Evolutionary conservation across 768 basidiomycete genomes (phyloP), one percentile per base, ranked within the genome.

Genomic region (Clitopilus passeckerianus): DNA sequence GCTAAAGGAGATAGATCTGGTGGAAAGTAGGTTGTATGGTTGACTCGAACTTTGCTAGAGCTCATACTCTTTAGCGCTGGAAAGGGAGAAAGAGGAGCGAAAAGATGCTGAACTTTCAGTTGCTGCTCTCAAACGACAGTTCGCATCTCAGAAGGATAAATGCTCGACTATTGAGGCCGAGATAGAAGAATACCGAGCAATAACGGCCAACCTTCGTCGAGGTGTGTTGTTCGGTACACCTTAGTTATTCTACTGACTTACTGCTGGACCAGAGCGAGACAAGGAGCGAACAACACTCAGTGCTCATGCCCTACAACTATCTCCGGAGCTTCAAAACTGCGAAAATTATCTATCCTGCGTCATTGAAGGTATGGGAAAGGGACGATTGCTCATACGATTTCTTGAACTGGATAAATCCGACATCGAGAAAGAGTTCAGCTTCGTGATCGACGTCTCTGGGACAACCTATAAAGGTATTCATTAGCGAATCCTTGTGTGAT

Each of bases 331-430:
- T 23, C 70, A 74, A 2, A 78, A 72, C 14, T 82, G 82, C 63
- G 86, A 91, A 73, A 75, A 76, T 6, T 72, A 75, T 34, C 72
- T 91, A 33, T 80, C 80, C 15, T 89, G 86, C 68, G 71, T 78
- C 15, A 80, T 95, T n/a, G 91, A 95, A 70, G 92, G 92, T 37
- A 81, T 95, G 43, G 22, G 22, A 6, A 77, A 76, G 34, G 87
- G 90, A 68, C 80, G 84, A 53, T 78, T 95, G 18, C 79, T 94
- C 52, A 75, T 95, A 57, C 85, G 86, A 5, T 94, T 94, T 70
- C 80, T 80, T 9, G 73, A 83, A 58, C 67, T 94, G 35, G 89
- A 93, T 66, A 75, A 79, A 5, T 63, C 72, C 2, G 81, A 88
- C 52, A 76, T 77, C 1, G 77, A 82, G 8, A 77, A 81, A 30